Evolutionary conservation across 352 stramenopile genomes (phyloP), one percentile per base, ranked within the genome.

Genomic region (Salisapilia sapeloensis): DNA sequence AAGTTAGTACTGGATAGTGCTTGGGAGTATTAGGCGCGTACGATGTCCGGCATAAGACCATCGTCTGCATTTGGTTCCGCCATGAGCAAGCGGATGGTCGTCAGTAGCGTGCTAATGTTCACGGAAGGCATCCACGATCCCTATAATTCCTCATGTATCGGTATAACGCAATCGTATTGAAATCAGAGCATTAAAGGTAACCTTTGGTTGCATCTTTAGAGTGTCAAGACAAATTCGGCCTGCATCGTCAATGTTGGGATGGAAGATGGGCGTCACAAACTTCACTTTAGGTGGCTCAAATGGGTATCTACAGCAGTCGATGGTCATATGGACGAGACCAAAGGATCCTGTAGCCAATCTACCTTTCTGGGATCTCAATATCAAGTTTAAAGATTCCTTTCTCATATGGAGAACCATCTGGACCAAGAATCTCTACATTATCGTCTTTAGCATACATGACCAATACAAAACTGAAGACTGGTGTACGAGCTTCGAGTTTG

Each of bases 101-200:
- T 92, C 16, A 94, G 48, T 35, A 94, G 46, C 12, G 79, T 94
- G 30, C 69, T 78, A 31, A 94, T 83, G 44, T 93, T 94, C 17
- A 94, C 81, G 1, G 75, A 92, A n/a, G 81, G 80, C 16, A 84
- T 56, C 81, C 81, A 94, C 15, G 77, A 92, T 7, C 81, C 81
- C 64, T 84, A 33, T 23, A 33, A 12, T 18, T 24, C 2, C 36
- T 11, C 24, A 36, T n/a, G 20, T 46, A 37, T 16, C 52, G 31
- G 18, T 22, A 14, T 24, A 12, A 24, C 21, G 4, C 10, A 5
- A 37, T 22, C 7, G 6, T 16, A 15, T 21, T 11, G 24, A 24
- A 19, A 1, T 6, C 11, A 12, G 6, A 25, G 16, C 1, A 19
- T 14, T 16, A 6, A 10, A 1, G 29, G 2, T 10, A 30, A 77